Base-by-base conservation (phyloP, 2,329 filamentous ascomycete species). In the Cladosporium halotolerans region DNA sequence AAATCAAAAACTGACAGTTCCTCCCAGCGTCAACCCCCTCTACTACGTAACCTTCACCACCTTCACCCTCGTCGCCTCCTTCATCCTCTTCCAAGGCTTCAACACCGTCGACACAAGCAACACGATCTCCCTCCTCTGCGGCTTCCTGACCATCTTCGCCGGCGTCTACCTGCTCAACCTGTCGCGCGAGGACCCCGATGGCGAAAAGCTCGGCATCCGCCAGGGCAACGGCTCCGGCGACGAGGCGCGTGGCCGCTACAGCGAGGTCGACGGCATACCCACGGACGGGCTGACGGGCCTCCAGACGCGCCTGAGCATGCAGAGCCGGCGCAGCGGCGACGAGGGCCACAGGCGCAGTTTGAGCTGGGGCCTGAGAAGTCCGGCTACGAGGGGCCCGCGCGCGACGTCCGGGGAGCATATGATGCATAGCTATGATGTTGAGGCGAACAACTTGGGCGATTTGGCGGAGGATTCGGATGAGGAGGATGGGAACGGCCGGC, bases 1-100 rank as follows among this genome's bases (percentile, higher is more conserved):
- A n/a, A 10, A 38, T 13, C 13, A 19, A 14, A 43, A 19, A 32
- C 52, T 47, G 14, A 55, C 18, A 28, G 5, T 44, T 2, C 13
- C 33, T 14, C 41, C 11, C 63, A 95, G 90, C 67, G 91, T 96
- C 53, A 96, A 96, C 68, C 91, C 91, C 6, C 80, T 96, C 23
- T 97, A 97, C 77, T 97, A 97, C 71, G 92, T 97, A 50, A 96
- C 90, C 2, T 97, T 97, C 70, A 96, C 92, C 2, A 97, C 92
- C 1, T 90, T 88, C 57, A 97, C 92, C 7, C 83, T 97, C 40
- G 86, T 88, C 70, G 92, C 92, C 54, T 96, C 92, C 2, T 97
- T 96, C 70, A 95, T 96, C 66, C 85, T 97, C 48, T 97, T 96
- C 76, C 84, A 84, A 63, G 92, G 92, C 55, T 97, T 97, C 79